phyloP scores from a whole-genome alignment of 352 stramenopile species.

The Phytophthora agathidicida region DNA sequence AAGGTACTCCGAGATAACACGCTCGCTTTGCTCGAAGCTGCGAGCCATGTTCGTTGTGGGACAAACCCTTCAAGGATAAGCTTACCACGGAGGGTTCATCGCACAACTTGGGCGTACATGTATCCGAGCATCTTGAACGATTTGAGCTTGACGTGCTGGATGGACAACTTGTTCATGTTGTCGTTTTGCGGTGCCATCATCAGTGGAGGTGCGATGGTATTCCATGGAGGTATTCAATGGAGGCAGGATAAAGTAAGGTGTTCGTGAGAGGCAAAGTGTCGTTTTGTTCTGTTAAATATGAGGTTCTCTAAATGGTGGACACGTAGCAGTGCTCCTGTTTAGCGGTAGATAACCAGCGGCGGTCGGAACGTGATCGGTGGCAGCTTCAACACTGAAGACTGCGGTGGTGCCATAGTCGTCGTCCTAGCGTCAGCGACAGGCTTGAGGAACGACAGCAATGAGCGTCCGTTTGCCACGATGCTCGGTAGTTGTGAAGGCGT shows the following conservation, averaged over 20 bases:
- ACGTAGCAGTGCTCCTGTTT: no score
- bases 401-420: background rate
- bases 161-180: background rate
- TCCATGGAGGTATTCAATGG: no score
- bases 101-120: no score
- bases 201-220: no score
- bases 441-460: constrained; percentile 36
- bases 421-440: no score
- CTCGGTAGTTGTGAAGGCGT: background rate
- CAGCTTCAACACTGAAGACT: constrained; percentile 9
- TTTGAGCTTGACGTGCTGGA: constrained; percentile 1
- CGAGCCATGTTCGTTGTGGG: background rate
- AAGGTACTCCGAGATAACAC: constrained; percentile 1
- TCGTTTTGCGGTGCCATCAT: no score
- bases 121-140: constrained; percentile 8
- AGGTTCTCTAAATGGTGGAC: no score
- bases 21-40: background rate
- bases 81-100: no score
- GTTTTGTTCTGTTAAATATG: constrained; percentile 21
- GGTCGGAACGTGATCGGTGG: constrained; percentile 11
- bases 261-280: background rate
- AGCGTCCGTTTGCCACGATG: constrained; percentile 12
- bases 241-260: background rate
- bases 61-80: no score
- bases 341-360: constrained; percentile 31